Evolutionary conservation across 140 eudicot species (phyloP), one percentile per base, ranked within the genome.

Genomic region (Ambrosia hybrid): DNA sequence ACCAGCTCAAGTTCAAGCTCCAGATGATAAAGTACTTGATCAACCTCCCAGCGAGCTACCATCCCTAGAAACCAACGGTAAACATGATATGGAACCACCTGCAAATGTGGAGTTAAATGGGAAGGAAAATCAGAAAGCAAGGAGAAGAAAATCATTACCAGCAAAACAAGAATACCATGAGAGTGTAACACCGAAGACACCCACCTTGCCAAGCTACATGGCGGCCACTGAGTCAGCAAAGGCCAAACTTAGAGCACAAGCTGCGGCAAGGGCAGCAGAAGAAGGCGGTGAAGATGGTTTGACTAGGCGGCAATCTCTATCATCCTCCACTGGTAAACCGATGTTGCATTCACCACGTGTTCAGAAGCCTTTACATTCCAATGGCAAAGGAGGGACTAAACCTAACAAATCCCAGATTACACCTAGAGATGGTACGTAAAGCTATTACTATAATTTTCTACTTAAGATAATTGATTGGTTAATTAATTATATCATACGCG

Each of bases 181-280:
- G 79, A 85, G 81, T 73, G 85, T 80, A 48, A 72, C 88, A 10
- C 88, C 84, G 76, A 94, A 88, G 60, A 69, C 96, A 38, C 95
- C 96, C 7, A 84, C 85, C 26, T 72, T 94, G 85, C 99, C 99
- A 37, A 94, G 99, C 67, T 94, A 94, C 72, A 94, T 94, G 99
- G 88, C 87, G 17, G 99, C 99, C 6, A 94, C 99, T 68, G 80
- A 84, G 78, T 94, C 99, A 53, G 99, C 99, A 10, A 94, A 94
- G 82, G 99, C 99, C 33, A 94, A 88, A 77, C 96, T 91, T 57
- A 90, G 96, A 81, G 95, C 86, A 52, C 99, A 90, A 70, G 81
- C 81, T 21, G 96, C 86, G 7, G 78, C 90, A 43, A 84, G 79
- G 71, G 51, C 87, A 4, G 88, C 68, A 57, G 96, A 90, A 69